These are phyloP conservation scores for Plectosphaerella cucumerina DNA, from an alignment of 2,329 filamentous ascomycete species.

Conservation along the genomic window DNA sequence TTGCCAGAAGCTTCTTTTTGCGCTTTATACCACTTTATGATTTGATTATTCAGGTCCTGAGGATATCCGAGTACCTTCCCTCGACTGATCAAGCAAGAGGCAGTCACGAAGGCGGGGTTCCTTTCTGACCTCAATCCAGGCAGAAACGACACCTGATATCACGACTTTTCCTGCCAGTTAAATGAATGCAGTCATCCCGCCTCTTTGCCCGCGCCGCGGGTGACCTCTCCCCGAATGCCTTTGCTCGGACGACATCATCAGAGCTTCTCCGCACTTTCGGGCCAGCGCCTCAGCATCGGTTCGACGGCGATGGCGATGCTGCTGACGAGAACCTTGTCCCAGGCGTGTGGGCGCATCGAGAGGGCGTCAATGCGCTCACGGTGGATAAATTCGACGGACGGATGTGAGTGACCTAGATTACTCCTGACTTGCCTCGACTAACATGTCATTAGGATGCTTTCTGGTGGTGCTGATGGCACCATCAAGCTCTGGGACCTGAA, in stretches of 20 bases:
- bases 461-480: constrained; percentile 79
- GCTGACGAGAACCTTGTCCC: constrained; percentile 4
- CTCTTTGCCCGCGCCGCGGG: constrained; percentile 74
- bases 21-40: no score
- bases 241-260: constrained; percentile 62
- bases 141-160: background rate
- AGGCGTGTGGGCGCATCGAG: constrained; percentile 61
- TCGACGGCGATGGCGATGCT: constrained; percentile 51
- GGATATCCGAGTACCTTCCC: no score
- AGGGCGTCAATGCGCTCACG: constrained; percentile 74
- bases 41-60: no score
- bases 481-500: constrained; percentile 88
- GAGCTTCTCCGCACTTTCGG: constrained; percentile 67
- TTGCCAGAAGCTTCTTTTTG: no score
- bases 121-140: background rate
- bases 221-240: constrained; percentile 56
- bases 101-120: no score
- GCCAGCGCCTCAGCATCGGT: constrained; percentile 62
- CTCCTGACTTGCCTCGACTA: background rate
- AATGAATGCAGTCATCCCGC: constrained; percentile 63
- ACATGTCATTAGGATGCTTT: constrained; percentile 59
- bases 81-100: no score
- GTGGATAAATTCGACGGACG: constrained; percentile 79
- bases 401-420: constrained; percentile 44
- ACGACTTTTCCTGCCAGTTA: background rate